Percentiles rank a stretch among this genome's conserved stretches.
These are phyloP conservation scores for Pseudogymnoascus sp. DNA, from an alignment of 2,329 filamentous ascomycete species.

Conservation along the genomic window DNA sequence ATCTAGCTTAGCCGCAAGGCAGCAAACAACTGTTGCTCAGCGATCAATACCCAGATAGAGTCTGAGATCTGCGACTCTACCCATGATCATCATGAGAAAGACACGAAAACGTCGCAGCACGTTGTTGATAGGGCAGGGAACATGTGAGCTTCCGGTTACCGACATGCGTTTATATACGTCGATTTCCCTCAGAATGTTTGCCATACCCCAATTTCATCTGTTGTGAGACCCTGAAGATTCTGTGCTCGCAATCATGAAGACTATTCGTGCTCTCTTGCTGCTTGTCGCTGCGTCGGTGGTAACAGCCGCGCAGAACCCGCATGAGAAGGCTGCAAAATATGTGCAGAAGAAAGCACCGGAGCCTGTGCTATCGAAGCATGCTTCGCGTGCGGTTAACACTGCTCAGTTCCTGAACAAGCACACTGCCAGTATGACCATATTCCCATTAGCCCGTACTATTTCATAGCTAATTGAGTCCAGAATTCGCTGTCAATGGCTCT, in stretches of 20 bases:
- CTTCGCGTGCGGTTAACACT: constrained; percentile 13
- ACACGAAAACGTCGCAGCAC: not conserved
- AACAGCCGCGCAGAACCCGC: constrained; percentile 29
- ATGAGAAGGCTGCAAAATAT: constrained; percentile 16
- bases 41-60: not conserved
- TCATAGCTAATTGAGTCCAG: constrained; percentile 13
- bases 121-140: not conserved
- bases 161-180: not conserved
- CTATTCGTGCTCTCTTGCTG: constrained; percentile 5
- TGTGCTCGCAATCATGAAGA: not conserved
- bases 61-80: not conserved
- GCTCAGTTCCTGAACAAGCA: constrained; percentile 18
- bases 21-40: not conserved
- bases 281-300: constrained; percentile 22
- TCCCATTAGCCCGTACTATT: not conserved
- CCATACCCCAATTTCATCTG: not conserved
- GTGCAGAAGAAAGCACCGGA: constrained; percentile 13
- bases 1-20: not conserved
- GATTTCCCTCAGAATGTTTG: not conserved
- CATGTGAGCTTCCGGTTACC: not conserved
- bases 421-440: constrained; percentile 15
- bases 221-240: not conserved
- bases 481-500: constrained; percentile 25
- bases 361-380: constrained; percentile 13
- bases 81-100: not conserved